These are phyloP conservation scores for Coffea humblotiana DNA, from an alignment of 305 asterid species.

Conservation along the genomic window DNA sequence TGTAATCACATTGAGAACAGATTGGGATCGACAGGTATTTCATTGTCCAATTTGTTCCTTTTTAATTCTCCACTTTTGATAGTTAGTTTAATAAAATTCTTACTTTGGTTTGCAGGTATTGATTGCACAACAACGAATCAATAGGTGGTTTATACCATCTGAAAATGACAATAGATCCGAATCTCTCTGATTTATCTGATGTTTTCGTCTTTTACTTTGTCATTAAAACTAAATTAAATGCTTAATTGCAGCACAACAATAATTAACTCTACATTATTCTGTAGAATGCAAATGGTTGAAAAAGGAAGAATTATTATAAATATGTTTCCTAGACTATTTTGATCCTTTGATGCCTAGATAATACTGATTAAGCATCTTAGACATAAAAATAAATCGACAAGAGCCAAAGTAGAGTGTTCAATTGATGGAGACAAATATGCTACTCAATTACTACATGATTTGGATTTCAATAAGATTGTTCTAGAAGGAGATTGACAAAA, in stretches of 20 bases:
- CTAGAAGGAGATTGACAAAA: too few relatives aligned
- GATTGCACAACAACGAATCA: conserved; percentile 17
- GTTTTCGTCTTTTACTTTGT: neutral
- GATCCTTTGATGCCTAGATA: neutral
- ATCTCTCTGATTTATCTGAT: neutral
- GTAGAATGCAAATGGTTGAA: too few relatives aligned
- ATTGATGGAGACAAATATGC: too few relatives aligned
- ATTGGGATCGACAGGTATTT: conserved; percentile 66
- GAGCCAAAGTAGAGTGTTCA: too few relatives aligned
- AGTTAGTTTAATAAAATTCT: neutral
- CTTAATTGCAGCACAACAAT: neutral
- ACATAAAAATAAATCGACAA: neutral
- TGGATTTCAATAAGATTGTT: too few relatives aligned
- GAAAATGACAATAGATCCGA: neutral
- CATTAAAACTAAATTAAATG: neutral
- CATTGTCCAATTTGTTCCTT: neutral
- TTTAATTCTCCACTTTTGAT: neutral
- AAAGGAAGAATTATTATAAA: too few relatives aligned
- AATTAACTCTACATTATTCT: too few relatives aligned
- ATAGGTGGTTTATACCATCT: conserved; percentile 12
- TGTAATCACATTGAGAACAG: conserved; percentile 47
- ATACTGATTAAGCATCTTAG: neutral
- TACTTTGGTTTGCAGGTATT: conserved; percentile 16
- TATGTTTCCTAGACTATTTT: too few relatives aligned
- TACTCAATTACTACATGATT: too few relatives aligned